Conservation (phyloP, 805 yeast genomes). For the Kurtzmaniella cleridarum region DNA sequence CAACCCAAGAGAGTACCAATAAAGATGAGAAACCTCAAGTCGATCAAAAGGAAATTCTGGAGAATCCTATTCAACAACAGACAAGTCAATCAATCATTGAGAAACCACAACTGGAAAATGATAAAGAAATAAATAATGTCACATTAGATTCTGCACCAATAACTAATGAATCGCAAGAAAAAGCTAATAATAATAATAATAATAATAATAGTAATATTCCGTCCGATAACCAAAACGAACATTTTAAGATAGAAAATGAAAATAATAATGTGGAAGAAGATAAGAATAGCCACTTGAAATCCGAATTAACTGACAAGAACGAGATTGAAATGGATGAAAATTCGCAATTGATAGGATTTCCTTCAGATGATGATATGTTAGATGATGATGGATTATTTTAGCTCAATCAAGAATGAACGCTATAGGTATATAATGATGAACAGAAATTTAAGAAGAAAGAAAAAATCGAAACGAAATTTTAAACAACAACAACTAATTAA, state of each 20-base stretch:
- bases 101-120: background rate
- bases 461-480: too few relatives aligned
- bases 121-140: background rate
- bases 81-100: background rate
- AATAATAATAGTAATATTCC: too few relatives aligned
- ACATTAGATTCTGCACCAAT: background rate
- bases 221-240: too few relatives aligned
- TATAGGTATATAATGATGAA: too few relatives aligned
- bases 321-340: too few relatives aligned
- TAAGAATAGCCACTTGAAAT: background rate
- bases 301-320: too few relatives aligned
- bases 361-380: too few relatives aligned
- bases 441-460: too few relatives aligned
- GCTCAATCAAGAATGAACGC: too few relatives aligned
- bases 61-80: background rate
- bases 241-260: background rate
- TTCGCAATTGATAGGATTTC: too few relatives aligned
- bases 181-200: background rate
- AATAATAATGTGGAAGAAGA: background rate
- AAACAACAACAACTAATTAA: too few relatives aligned
- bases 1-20: slow-evolving; percentile 4
- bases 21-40: slow-evolving; percentile 5
- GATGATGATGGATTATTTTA: too few relatives aligned
- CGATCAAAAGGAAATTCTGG: background rate
- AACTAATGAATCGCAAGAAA: background rate